phyloP scores from a whole-genome alignment of 805 yeast genomes.

The Candida namnaoensis region DNA sequence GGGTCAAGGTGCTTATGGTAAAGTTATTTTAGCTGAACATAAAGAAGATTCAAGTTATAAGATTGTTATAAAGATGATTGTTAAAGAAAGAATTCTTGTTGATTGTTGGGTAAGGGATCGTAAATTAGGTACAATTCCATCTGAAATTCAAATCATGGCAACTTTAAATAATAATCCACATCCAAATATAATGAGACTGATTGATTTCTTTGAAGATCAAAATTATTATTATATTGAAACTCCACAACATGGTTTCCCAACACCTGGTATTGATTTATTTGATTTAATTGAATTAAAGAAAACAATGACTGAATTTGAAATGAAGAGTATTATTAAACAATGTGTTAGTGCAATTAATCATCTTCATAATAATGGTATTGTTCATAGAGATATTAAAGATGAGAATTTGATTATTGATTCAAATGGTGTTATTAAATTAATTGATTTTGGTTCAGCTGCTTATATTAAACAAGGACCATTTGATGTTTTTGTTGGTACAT shows the following conservation, averaged over 20 bases:
- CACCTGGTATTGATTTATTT: constrained; percentile 86
- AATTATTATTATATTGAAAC: constrained; percentile 86
- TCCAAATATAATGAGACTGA: constrained; percentile 74
- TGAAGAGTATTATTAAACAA: constrained; percentile 71
- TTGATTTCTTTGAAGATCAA: constrained; percentile 91
- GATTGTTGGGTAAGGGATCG: constrained; percentile 98
- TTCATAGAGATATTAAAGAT: constrained; percentile 92
- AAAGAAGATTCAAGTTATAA: constrained; percentile 51
- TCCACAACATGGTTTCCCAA: constrained; percentile 76
- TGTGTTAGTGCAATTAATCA: constrained; percentile 73
- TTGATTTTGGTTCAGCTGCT: constrained; percentile 95
- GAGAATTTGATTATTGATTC: constrained; percentile 87
- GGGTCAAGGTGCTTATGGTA: constrained; percentile 98
- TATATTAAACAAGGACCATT: constrained; percentile 87
- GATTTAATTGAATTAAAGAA: constrained; percentile 85
- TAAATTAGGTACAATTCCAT: constrained; percentile 84
- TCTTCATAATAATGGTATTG: constrained; percentile 78
- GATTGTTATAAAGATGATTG: constrained; percentile 81
- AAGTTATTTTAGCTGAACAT: constrained; percentile 74
- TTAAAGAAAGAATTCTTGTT: constrained; percentile 85
- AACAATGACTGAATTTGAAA: constrained; percentile 72
- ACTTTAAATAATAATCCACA: constrained; percentile 72
- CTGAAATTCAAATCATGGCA: constrained; percentile 92
- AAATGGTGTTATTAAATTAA: constrained; percentile 71
- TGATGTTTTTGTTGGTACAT: constrained; percentile 95